These are phyloP conservation scores for Metschnikowia arizonensis DNA, from an alignment of 805 yeast species.

Conservation along the genomic window DNA sequence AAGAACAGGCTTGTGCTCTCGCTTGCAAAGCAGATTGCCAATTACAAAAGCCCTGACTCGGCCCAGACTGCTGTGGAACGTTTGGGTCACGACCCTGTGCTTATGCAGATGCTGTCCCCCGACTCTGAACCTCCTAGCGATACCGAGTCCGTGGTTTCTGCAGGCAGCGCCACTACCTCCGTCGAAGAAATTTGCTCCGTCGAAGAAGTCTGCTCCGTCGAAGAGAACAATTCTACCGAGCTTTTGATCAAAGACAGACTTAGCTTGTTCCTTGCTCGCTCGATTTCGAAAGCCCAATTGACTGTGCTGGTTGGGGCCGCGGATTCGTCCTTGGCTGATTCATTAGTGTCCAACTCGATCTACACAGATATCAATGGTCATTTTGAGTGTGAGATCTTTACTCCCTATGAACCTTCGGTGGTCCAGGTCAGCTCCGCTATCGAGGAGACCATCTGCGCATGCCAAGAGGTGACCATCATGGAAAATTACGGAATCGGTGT, in stretches of 20 bases:
- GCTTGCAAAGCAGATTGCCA: constrained; percentile 63
- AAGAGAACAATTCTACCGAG: constrained; percentile 27
- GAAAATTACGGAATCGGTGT: constrained; percentile 56
- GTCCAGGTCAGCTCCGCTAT: constrained; percentile 47
- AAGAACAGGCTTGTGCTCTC: constrained; percentile 68
- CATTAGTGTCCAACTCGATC: constrained; percentile 27
- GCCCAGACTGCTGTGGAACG: constrained; percentile 16
- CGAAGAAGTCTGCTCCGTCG: constrained; percentile 36
- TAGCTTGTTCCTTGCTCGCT: constrained; percentile 64
- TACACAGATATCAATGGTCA: constrained; percentile 66
- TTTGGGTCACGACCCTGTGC: constrained; percentile 11
- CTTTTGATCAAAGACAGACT: constrained; percentile 59
- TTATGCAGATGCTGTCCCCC: constrained; percentile 7
- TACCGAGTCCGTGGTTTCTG: constrained; percentile 13
- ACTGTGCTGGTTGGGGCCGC: constrained; percentile 54
- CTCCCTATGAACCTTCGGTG: constrained; percentile 58
- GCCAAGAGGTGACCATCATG: constrained; percentile 44
- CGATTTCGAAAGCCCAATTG: constrained; percentile 55
- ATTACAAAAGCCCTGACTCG: constrained; percentile 26
- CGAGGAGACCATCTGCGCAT: constrained; percentile 46
- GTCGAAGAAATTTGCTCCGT: constrained; percentile 7
- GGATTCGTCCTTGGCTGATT: constrained; percentile 24
- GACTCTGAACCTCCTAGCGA: constrained; percentile 9
- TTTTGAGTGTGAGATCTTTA: constrained; percentile 50
- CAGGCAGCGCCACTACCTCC: constrained; percentile 8